These are phyloP conservation scores for Penicillium steckii DNA, from an alignment of 495 filamentous ascomycete species.

Conservation along the genomic window DNA sequence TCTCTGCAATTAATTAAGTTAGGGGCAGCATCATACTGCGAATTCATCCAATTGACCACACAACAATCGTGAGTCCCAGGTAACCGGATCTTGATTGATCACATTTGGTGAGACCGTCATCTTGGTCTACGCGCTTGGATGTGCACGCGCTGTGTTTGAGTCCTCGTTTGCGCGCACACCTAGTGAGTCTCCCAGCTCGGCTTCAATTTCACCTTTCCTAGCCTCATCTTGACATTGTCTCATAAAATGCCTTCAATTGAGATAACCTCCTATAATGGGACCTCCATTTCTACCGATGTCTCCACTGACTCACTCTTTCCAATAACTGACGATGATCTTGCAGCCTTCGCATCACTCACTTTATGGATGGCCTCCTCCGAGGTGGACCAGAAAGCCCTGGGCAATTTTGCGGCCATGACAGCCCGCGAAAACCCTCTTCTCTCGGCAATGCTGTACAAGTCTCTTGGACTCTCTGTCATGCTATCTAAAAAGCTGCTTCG, in stretches of 20 bases:
- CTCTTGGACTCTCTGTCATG: constrained; percentile 87
- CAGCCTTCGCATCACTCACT: constrained; percentile 25
- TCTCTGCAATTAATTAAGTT: neutral
- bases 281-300: neutral
- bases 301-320: neutral
- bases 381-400: constrained; percentile 95
- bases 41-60: neutral
- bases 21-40: neutral
- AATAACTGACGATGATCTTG: constrained; percentile 19
- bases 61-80: neutral
- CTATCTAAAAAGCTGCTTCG: constrained; percentile 80
- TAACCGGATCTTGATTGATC: neutral
- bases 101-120: neutral
- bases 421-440: constrained; percentile 70
- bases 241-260: neutral
- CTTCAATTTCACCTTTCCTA: neutral
- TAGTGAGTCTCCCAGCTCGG: constrained; percentile 24
- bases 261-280: neutral
- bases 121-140: neutral
- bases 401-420: constrained; percentile 75
- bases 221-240: neutral
- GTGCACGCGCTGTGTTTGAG: constrained; percentile 32
- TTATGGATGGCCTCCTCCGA: constrained; percentile 90
- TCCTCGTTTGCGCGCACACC: constrained; percentile 30
- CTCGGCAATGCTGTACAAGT: constrained; percentile 78